A percentile compares a stretch with the other conserved stretches of the same genome.
Evolutionary conservation across 352 stramenopile genomes (phyloP).

Genomic region (Hyaloperonospora brassicae): DNA sequence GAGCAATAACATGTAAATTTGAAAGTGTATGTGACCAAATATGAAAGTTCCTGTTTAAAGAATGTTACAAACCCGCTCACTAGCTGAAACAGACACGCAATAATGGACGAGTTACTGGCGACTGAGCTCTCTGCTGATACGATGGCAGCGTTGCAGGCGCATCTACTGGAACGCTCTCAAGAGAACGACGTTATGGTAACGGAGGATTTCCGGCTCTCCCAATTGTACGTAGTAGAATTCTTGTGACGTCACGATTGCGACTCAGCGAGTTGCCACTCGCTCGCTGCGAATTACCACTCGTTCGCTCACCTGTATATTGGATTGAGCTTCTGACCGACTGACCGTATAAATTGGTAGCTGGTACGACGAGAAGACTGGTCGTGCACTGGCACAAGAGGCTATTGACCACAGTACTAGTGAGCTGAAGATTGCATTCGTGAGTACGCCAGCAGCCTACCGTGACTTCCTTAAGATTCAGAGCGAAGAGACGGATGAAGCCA

Average conservation of each 20-base stretch:
- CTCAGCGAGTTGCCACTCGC: too few species aligned
- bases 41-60: too few species aligned
- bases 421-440: conserved; percentile 45
- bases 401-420: conserved; percentile 39
- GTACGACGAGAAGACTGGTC: conserved; percentile 41
- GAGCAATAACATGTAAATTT: too few species aligned
- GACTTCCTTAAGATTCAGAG: conserved; percentile 36
- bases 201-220: conserved; percentile 49
- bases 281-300: background rate
- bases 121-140: conserved; percentile 45
- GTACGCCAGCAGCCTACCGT: conserved; percentile 40
- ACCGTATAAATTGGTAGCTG: conserved; percentile 18
- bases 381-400: conserved; percentile 36
- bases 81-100: too few species aligned
- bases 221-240: conserved; percentile 28
- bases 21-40: too few species aligned
- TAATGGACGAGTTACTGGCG: conserved; percentile 35
- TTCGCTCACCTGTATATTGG: background rate
- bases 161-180: conserved; percentile 33
- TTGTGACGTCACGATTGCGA: too few species aligned
- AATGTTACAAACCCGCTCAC: too few species aligned
- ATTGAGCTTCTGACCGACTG: background rate
- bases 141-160: conserved; percentile 39
- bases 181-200: conserved; percentile 33
- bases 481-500: conserved; percentile 13